Evolutionary conservation across 2,329 filamentous ascomycete species (phyloP).

Genomic region (Talaromyces sp.): DNA sequence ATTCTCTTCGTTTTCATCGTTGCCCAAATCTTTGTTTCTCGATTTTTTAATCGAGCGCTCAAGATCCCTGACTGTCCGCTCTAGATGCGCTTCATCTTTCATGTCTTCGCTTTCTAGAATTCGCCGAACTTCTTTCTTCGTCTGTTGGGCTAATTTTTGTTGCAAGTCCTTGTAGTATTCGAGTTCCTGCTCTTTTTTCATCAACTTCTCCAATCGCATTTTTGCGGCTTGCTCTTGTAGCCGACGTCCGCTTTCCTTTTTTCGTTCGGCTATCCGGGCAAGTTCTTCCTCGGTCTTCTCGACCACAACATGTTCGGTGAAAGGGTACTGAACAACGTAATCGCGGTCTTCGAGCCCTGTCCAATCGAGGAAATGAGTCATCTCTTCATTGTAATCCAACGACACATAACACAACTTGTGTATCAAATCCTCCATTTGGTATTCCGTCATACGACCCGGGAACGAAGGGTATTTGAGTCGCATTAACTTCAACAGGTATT

Average conservation of each 20-base stretch:
- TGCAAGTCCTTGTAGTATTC: conserved; percentile 90
- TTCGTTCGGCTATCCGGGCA: conserved; percentile 81
- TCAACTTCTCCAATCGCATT: conserved; percentile 91
- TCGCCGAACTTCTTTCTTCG: conserved; percentile 85
- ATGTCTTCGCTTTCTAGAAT: conserved; percentile 86
- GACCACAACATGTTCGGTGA: conserved; percentile 79
- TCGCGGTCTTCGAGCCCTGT: conserved; percentile 86
- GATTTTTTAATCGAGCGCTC: conserved; percentile 87
- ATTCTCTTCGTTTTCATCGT: conserved; percentile 75
- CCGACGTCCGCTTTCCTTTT: conserved; percentile 87
- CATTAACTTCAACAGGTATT: conserved; percentile 87
- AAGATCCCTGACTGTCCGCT: conserved; percentile 79
- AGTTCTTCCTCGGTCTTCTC: conserved; percentile 96
- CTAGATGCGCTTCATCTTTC: conserved; percentile 82
- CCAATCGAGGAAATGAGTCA: conserved; percentile 79
- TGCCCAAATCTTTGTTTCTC: conserved; percentile 87
- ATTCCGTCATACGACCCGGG: conserved; percentile 76
- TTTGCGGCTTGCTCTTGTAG: conserved; percentile 95
- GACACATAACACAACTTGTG: conserved; percentile 87
- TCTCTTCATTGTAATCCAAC: conserved; percentile 73
- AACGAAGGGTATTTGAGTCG: conserved; percentile 89
- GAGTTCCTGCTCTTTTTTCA: conserved; percentile 91
- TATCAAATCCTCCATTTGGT: conserved; percentile 83
- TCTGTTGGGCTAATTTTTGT: conserved; percentile 64
- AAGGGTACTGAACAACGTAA: conserved; percentile 86